phyloP scores from a whole-genome alignment of 148 eudicot species.

The Vaccinium myrtillus region DNA sequence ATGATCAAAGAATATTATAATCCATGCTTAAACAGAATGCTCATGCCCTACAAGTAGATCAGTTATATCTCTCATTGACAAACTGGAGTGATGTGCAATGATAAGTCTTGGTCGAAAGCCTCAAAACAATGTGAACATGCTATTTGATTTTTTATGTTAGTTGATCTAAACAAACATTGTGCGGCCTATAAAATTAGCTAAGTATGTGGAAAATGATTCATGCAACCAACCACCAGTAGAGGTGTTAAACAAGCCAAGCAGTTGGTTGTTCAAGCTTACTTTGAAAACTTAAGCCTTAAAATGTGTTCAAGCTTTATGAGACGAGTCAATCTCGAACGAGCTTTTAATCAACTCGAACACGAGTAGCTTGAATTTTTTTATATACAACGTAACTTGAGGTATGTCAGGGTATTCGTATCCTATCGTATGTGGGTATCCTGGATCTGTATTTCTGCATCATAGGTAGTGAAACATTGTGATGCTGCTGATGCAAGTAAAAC shows the following conservation, averaged over 20 bases:
- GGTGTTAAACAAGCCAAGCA: background rate
- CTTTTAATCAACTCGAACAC: no score
- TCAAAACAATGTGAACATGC: background rate
- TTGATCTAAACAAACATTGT: background rate
- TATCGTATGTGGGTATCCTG: no score
- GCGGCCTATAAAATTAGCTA: background rate
- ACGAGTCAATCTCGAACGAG: no score
- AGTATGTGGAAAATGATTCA: background rate
- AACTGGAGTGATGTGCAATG: background rate
- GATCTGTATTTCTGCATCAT: no score
- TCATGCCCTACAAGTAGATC: background rate
- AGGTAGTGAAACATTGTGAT: background rate
- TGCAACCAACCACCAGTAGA: background rate
- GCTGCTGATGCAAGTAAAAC: background rate
- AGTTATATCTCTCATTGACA: background rate
- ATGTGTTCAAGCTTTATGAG: no score
- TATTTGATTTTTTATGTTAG: background rate
- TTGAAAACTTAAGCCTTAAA: background rate
- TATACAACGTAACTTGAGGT: background rate
- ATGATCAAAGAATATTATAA: background rate
- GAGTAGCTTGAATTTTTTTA: background rate
- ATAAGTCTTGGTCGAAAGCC: background rate
- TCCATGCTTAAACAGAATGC: background rate
- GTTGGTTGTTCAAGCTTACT: background rate
- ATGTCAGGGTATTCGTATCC: no score